Percentiles rank a stretch among this genome's conserved stretches.
Conservation (phyloP, 805 yeast species). For the Kuraishia capsulata region DNA sequence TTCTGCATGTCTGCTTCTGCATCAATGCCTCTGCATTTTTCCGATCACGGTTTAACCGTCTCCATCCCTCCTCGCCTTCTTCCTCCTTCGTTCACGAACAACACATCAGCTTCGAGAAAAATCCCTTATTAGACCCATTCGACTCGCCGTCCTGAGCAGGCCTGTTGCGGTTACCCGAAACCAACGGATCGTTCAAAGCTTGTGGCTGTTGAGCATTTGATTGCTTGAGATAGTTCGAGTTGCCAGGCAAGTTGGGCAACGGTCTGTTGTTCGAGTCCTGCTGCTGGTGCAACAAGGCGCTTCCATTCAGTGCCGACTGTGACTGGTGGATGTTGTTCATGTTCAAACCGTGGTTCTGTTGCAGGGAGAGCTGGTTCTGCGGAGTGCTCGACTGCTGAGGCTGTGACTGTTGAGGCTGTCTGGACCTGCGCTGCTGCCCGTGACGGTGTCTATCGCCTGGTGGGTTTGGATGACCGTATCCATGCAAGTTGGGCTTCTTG, state of each 20-base stretch:
- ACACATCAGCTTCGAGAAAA: slow-evolving; percentile 2
- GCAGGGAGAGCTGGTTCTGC: slow-evolving; percentile 3
- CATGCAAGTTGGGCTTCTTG: slow-evolving; percentile 90
- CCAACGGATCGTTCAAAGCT: background rate
- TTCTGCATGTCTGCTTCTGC: too few species aligned
- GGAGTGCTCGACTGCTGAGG: slow-evolving; percentile 8
- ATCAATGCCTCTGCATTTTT: too few species aligned
- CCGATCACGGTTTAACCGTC: too few species aligned
- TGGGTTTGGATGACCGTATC: slow-evolving; percentile 93
- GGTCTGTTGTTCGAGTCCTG: slow-evolving; percentile 17
- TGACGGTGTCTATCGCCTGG: slow-evolving; percentile 44
- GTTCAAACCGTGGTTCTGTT: slow-evolving; percentile 1
- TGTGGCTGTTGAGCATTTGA: background rate
- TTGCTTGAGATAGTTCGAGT: slow-evolving; percentile 1
- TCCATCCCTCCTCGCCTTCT: too few species aligned
- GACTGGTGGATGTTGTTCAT: slow-evolving; percentile 6
- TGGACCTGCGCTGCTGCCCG: slow-evolving; percentile 23
- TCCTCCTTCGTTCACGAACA: too few species aligned
- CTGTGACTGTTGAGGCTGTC: slow-evolving; percentile 13
- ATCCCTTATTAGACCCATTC: background rate
- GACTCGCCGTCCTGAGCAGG: background rate
- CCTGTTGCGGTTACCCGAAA: background rate
- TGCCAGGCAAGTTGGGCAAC: slow-evolving; percentile 22
- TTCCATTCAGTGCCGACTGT: slow-evolving; percentile 6
- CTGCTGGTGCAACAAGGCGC: slow-evolving; percentile 9